phyloP scores from a whole-genome alignment of 345 rosid genomes.

The Theobroma cacao region DNA sequence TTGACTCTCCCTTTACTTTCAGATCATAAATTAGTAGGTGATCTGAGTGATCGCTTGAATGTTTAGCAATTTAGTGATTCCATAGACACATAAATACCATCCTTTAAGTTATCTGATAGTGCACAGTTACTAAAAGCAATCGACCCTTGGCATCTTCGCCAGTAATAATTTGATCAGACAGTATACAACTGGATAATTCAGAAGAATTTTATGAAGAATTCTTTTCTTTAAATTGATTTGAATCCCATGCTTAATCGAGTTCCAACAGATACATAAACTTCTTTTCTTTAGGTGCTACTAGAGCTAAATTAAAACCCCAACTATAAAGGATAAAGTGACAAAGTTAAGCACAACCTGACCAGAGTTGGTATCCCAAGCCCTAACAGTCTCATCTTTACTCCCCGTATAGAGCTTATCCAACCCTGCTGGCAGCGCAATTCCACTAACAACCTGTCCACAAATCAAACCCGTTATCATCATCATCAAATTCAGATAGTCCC shows the following conservation, averaged over 20 bases:
- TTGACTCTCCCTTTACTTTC: neutral
- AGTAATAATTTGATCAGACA: neutral
- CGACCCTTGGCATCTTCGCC: neutral
- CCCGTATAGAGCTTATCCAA: slow-evolving; percentile 91
- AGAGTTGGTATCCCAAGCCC: slow-evolving; percentile 92
- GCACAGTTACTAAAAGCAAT: neutral
- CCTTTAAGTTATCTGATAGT: neutral
- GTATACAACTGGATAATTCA: neutral
- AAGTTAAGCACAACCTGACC: slow-evolving; percentile 65
- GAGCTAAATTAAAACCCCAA: neutral
- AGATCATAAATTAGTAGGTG: neutral
- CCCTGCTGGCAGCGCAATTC: slow-evolving; percentile 80
- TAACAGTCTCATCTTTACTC: slow-evolving; percentile 77
- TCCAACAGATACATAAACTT: neutral
- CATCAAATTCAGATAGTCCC: slow-evolving; percentile 8
- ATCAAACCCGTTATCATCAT: slow-evolving; percentile 2
- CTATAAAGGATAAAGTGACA: neutral
- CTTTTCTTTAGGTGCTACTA: neutral
- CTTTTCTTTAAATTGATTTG: neutral
- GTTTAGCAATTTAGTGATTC: neutral
- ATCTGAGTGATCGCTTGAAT: neutral
- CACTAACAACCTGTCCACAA: slow-evolving; percentile 66
- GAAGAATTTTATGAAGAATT: neutral
- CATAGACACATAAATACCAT: neutral
- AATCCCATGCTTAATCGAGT: neutral